Conservation (phyloP, 2,329 filamentous ascomycete species). For the Neofusicoccum sp. region DNA sequence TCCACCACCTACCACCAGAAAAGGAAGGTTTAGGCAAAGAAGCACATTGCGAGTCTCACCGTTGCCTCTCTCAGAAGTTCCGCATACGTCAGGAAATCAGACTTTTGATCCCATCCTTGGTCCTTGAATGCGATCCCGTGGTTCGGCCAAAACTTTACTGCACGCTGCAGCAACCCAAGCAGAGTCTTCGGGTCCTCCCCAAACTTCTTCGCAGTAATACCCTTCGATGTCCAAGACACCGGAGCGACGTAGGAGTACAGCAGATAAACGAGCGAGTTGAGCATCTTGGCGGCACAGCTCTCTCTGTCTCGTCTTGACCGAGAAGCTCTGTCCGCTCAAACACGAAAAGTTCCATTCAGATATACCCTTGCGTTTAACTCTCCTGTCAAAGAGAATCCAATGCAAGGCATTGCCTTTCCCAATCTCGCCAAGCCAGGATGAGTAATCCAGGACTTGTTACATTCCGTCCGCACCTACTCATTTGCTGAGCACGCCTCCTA, state of each 20-base stretch:
- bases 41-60: neutral
- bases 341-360: neutral
- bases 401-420: neutral
- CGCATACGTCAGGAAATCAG: conserved; percentile 10
- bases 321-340: neutral
- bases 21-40: neutral
- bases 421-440: neutral
- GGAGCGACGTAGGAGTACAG: neutral
- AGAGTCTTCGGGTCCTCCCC: conserved; percentile 15
- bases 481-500: neutral
- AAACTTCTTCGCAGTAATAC: neutral
- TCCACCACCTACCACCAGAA: too few species aligned
- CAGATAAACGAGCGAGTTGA: neutral
- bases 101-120: conserved; percentile 3
- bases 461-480: neutral
- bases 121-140: conserved; percentile 12
- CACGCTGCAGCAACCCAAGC: conserved; percentile 8
- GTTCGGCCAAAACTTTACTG: conserved; percentile 6
- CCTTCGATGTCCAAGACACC: neutral
- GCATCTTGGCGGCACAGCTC: neutral
- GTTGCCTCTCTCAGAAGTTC: conserved; percentile 9
- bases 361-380: too few species aligned
- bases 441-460: neutral
- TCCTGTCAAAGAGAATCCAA: too few species aligned
- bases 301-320: neutral